Evolutionary conservation across 2,329 filamentous ascomycete genomes (phyloP).

Genomic region (Fusarium irregulare): DNA sequence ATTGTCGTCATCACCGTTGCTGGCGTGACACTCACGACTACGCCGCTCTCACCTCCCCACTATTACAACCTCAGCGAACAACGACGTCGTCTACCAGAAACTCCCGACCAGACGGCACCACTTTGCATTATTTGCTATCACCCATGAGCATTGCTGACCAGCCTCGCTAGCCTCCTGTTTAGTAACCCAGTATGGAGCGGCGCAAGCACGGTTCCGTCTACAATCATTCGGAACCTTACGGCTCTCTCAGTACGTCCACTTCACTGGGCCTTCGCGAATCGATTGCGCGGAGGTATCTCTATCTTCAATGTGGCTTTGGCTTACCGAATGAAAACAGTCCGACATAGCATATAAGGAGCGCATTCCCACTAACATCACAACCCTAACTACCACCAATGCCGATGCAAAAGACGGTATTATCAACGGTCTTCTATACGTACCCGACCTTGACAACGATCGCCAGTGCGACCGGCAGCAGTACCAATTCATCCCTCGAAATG

Average conservation of each 20-base stretch:
- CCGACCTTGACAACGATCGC: conserved; percentile 69
- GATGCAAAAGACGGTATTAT: conserved; percentile 65
- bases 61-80: conserved; percentile 8
- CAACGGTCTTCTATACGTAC: conserved; percentile 86
- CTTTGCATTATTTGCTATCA: conserved; percentile 3
- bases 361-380: conserved; percentile 73
- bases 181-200: conserved; percentile 68
- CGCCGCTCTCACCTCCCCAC: conserved; percentile 14
- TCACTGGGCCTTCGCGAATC: not conserved
- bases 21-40: conserved; percentile 9
- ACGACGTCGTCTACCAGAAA: not conserved
- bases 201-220: conserved; percentile 62
- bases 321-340: conserved; percentile 48
- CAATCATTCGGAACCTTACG: conserved; percentile 68
- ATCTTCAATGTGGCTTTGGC: conserved; percentile 12
- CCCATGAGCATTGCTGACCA: conserved; percentile 33
- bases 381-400: conserved; percentile 76
- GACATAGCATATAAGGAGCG: conserved; percentile 65
- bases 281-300: not conserved
- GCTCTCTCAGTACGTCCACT: conserved; percentile 62
- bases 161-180: conserved; percentile 63
- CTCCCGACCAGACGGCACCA: not conserved
- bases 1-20: conserved; percentile 14
- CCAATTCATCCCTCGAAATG: conserved; percentile 78
- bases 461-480: conserved; percentile 72